phyloP scores from a whole-genome alignment of 2,329 filamentous ascomycete species.

The Nemania serpens region DNA sequence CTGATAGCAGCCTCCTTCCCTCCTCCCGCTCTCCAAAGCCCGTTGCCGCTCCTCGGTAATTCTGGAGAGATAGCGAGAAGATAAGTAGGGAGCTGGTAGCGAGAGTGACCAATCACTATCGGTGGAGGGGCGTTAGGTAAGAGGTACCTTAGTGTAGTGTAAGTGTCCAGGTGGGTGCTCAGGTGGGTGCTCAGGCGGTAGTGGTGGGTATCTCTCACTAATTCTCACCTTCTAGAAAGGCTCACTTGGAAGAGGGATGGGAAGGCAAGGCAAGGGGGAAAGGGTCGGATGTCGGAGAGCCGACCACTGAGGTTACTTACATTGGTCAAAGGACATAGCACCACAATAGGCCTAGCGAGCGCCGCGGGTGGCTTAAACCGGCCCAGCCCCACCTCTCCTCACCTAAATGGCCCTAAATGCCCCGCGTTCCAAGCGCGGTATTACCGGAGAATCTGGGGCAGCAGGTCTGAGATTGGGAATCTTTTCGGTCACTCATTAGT shows the following conservation, averaged over 20 bases:
- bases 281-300: background rate
- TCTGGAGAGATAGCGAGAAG: slow-evolving; percentile 6
- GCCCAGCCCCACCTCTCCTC: slow-evolving; percentile 8
- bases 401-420: too few relatives aligned
- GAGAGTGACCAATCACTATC: background rate
- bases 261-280: background rate
- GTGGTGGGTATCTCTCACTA: slow-evolving; percentile 11
- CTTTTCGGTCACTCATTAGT: slow-evolving; percentile 23
- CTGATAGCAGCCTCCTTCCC: slow-evolving; percentile 1
- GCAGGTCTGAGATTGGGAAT: slow-evolving; percentile 9
- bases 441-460: slow-evolving; percentile 19
- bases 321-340: slow-evolving; percentile 9
- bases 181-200: too few relatives aligned
- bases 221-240: slow-evolving; percentile 24
- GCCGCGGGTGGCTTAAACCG: slow-evolving; percentile 1
- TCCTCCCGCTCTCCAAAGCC: background rate
- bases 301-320: background rate
- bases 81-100: slow-evolving; percentile 13
- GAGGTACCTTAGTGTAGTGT: too few relatives aligned
- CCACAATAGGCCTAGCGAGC: slow-evolving; percentile 13
- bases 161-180: too few relatives aligned
- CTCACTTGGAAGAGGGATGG: slow-evolving; percentile 5
- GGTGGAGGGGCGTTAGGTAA: background rate
- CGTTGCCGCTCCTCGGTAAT: background rate
- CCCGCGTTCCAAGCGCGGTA: slow-evolving; percentile 7